phyloP scores from a whole-genome alignment of 176 grass and related monocot genomes.

The Ampelocalamus luodianensis region DNA sequence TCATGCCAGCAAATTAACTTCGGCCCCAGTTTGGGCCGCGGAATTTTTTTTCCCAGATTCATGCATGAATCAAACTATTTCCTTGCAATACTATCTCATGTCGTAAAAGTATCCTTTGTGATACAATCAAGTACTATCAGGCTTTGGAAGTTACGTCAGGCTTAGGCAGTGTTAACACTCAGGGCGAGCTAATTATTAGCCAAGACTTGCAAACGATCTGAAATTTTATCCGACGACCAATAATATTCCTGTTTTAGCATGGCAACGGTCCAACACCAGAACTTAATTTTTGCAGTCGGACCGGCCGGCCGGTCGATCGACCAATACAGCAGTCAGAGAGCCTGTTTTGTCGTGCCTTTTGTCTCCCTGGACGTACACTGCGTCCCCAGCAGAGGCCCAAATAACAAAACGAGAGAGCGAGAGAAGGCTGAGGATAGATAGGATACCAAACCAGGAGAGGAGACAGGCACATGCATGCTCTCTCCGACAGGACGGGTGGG shows the following conservation, averaged over 20 bases:
- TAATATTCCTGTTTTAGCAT: background rate
- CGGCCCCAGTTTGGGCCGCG: background rate
- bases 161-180: background rate
- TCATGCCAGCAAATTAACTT: background rate
- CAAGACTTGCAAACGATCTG: background rate
- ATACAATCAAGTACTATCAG: background rate
- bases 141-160: background rate
- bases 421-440: background rate
- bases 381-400: background rate
- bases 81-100: background rate
- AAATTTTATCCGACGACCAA: background rate
- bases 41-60: background rate
- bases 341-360: slow-evolving; percentile 35
- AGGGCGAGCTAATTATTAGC: background rate
- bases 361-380: slow-evolving; percentile 13
- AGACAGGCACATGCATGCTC: background rate
- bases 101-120: background rate
- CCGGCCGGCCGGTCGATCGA: background rate
- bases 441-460: background rate
- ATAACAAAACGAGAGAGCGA: background rate
- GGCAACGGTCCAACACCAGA: background rate
- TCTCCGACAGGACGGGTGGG: slow-evolving; percentile 8
- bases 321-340: background rate
- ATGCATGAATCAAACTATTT: background rate
- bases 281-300: background rate